Base-by-base conservation (phyloP, 2,329 filamentous ascomycete species). In the Nemania sp. region DNA sequence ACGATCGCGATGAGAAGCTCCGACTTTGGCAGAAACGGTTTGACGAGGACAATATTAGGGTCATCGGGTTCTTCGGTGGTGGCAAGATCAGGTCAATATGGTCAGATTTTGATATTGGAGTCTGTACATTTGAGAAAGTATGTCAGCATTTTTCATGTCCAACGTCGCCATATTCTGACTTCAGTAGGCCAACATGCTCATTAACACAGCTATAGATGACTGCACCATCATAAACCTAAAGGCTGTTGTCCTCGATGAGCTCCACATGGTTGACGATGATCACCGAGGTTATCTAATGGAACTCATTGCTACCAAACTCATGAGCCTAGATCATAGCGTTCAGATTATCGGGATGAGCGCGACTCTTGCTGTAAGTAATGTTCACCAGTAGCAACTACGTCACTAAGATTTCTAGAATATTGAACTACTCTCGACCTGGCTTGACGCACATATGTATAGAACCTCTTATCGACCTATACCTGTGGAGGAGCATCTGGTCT, bases 261-360 rank as follows among this genome's bases (percentile, higher is more conserved):
- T 91, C n/a, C 89, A 92, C 67, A 91, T 92, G 87, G 78, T 91
- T 39, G 86, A 90, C 62, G 89, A 91, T 66, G 86, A 87, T 57
- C 81, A 86, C 60, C 82, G 89, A 11, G 89, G 89, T 3, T 91
- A 91, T 66, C 76, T 91, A 1, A 74, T 91, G 49, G 89, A 92
- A 66, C 74, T 91, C 5, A 82, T 90, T 71, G 83, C 86, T 5
- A 88, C 87, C 3, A 91, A 91, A 65, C 66, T 91, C 24, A 72
- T 90, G n/a, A 80, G 84, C 52, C 71, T 91, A 19, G 84, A 82
- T 22, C 82, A 89, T 53, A 72, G 77, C 20, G 77, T 89, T 15
- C 88, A 91, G 65, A 84, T 91, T 17, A 74, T 91, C 53, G 88
- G 86, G 61, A 91, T 92, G 89, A 91, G 89, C 63, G 89, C 89